Percentiles rank a stretch among this genome's conserved stretches.
Conservation (phyloP, 1,139 yeast species). For the Pichia norvegensis region DNA sequence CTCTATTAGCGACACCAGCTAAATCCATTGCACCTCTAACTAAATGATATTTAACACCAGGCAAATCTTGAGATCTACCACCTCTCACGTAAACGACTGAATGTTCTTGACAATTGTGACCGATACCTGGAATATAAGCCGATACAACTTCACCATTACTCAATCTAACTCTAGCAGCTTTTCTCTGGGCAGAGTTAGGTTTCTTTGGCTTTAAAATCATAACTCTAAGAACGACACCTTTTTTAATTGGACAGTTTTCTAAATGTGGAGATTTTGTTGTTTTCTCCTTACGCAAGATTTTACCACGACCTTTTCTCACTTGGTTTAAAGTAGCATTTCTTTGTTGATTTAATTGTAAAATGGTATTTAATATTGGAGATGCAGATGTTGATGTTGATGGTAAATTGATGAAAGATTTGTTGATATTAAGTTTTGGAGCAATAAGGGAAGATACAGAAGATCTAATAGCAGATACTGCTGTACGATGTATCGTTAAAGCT, state of each 20-base stretch:
- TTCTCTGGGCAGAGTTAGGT: constrained; percentile 97
- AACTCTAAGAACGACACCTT: constrained; percentile 91
- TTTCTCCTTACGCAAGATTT: constrained; percentile 40
- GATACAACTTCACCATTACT: constrained; percentile 84
- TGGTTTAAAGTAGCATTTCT: constrained; percentile 67
- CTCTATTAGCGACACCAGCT: constrained; percentile 91
- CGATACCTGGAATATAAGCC: constrained; percentile 97
- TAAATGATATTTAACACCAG: constrained; percentile 93
- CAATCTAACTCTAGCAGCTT: constrained; percentile 90
- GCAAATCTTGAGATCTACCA: constrained; percentile 95
- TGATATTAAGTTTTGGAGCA: constrained; percentile 12
- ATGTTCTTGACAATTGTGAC: constrained; percentile 97
- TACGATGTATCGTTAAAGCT: constrained; percentile 8
- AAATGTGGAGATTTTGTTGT: constrained; percentile 72
- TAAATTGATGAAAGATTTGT: constrained; percentile 15
- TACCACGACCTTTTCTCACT: constrained; percentile 56
- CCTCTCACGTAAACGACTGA: constrained; percentile 94
- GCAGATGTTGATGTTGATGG: neutral
- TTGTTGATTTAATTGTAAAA: constrained; percentile 29
- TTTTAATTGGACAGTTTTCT: constrained; percentile 71
- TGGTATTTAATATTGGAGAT: neutral
- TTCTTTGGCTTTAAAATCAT: constrained; percentile 95
- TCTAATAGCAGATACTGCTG: constrained; percentile 10
- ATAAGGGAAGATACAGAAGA: constrained; percentile 16
- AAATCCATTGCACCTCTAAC: constrained; percentile 92